These are phyloP conservation scores for Colletotrichum melonis DNA, from an alignment of 2,329 filamentous ascomycete genomes.

Conservation along the genomic window DNA sequence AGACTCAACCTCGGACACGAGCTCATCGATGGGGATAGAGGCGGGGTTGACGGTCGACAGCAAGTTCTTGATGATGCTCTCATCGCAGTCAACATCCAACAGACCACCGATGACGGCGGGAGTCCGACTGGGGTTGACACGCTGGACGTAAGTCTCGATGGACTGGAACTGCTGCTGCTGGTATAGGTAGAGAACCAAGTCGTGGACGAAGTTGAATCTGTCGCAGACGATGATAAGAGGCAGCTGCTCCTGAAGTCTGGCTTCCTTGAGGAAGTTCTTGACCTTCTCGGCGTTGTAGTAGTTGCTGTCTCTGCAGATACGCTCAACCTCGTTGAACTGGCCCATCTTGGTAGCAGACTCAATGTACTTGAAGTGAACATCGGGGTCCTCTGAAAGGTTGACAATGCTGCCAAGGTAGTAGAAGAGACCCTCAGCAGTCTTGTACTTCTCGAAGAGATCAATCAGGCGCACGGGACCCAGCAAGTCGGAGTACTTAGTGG, in stretches of 20 bases:
- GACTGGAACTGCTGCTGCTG: slow-evolving; percentile 99
- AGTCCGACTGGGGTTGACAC: slow-evolving; percentile 91
- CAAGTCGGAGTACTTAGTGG: slow-evolving; percentile 97
- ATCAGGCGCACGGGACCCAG: slow-evolving; percentile 89
- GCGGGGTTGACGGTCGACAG: slow-evolving; percentile 85
- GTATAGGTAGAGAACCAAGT: slow-evolving; percentile 95
- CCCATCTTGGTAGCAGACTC: slow-evolving; percentile 95
- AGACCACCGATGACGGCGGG: slow-evolving; percentile 94
- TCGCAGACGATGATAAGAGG: slow-evolving; percentile 99
- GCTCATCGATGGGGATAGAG: slow-evolving; percentile 91
- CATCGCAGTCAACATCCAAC: slow-evolving; percentile 96
- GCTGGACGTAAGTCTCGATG: slow-evolving; percentile 97
- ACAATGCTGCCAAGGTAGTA: slow-evolving; percentile 99
- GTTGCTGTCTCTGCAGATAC: slow-evolving; percentile 94
- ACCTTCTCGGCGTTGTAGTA: slow-evolving; percentile 93
- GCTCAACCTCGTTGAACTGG: slow-evolving; percentile 95
- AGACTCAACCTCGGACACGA: slow-evolving; percentile 94
- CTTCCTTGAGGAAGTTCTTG: slow-evolving; percentile 99
- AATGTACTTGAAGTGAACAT: slow-evolving; percentile 99
- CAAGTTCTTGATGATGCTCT: slow-evolving; percentile 93
- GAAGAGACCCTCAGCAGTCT: slow-evolving; percentile 95
- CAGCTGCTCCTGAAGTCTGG: slow-evolving; percentile 89
- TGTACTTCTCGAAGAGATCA: slow-evolving; percentile 96
- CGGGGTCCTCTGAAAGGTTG: slow-evolving; percentile 93
- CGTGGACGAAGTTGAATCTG: slow-evolving; percentile 99